Evolutionary conservation across 495 filamentous ascomycete genomes (phyloP).

Genomic region (Echria macrotheca): DNA sequence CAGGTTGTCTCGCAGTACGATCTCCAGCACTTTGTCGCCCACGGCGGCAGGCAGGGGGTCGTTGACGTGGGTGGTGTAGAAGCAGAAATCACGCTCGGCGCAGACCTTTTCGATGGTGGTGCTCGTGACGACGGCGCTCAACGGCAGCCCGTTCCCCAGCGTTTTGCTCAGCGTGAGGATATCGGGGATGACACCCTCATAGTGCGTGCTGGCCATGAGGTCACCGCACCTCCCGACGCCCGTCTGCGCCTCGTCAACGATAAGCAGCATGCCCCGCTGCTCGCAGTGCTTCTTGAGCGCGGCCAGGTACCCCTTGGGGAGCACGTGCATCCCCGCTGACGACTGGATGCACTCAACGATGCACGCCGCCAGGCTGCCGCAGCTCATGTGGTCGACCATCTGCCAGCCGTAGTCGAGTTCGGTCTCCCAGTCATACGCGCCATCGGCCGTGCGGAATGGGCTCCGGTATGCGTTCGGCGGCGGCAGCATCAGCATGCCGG

Average conservation of each 20-base stretch:
- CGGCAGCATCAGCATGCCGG: slow-evolving; percentile 38
- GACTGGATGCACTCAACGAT: slow-evolving; percentile 52
- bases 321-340: slow-evolving; percentile 45
- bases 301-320: slow-evolving; percentile 42
- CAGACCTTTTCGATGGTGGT: slow-evolving; percentile 41
- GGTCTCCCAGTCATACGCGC: slow-evolving; percentile 52
- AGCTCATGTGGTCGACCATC: slow-evolving; percentile 47
- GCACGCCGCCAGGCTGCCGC: slow-evolving; percentile 50
- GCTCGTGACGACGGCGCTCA: slow-evolving; percentile 46
- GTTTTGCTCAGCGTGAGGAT: slow-evolving; percentile 52
- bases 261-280: slow-evolving; percentile 47
- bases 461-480: slow-evolving; percentile 52
- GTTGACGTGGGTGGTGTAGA: slow-evolving; percentile 45
- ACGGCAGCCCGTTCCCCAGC: slow-evolving; percentile 48
- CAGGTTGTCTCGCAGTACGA: slow-evolving; percentile 47
- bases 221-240: slow-evolving; percentile 47
- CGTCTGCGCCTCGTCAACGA: slow-evolving; percentile 53
- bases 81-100: slow-evolving; percentile 30
- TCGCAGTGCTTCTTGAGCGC: slow-evolving; percentile 44
- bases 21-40: slow-evolving; percentile 51
- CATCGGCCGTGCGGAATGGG: slow-evolving; percentile 42
- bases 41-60: slow-evolving; percentile 52
- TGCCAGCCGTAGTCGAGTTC: slow-evolving; percentile 52
- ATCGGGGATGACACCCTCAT: slow-evolving; percentile 46
- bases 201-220: slow-evolving; percentile 43